Conservation (phyloP, 768 basidiomycete species). For the Amanita rubescens region DNA sequence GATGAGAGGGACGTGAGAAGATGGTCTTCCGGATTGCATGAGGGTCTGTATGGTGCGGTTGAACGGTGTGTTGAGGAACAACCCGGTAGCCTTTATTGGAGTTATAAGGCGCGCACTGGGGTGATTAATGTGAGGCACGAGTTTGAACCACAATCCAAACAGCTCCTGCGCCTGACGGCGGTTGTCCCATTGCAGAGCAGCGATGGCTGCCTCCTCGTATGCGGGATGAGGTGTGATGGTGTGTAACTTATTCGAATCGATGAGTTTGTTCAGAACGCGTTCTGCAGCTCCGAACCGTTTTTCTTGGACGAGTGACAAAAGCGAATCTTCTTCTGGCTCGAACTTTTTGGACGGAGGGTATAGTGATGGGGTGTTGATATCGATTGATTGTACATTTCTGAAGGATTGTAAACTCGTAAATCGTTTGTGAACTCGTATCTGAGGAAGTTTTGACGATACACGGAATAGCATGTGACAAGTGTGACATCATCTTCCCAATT, state of each 20-base stretch:
- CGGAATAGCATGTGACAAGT: too few species aligned
- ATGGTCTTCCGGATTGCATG: slow-evolving; percentile 13
- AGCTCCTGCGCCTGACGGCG: neutral
- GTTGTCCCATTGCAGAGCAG: slow-evolving; percentile 11
- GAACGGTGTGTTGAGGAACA: neutral
- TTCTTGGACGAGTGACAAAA: neutral
- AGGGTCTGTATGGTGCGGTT: slow-evolving; percentile 9
- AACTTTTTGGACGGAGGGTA: too few species aligned
- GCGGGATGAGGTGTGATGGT: slow-evolving; percentile 6
- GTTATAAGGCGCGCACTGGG: neutral
- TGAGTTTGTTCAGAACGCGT: neutral
- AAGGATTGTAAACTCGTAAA: too few species aligned
- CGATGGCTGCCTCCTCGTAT: slow-evolving; percentile 15
- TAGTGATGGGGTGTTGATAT: neutral
- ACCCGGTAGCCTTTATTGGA: neutral
- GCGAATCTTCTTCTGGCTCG: neutral
- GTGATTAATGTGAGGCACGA: slow-evolving; percentile 11
- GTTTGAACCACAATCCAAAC: slow-evolving; percentile 14
- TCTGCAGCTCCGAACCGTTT: slow-evolving; percentile 1
- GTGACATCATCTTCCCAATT: too few species aligned
- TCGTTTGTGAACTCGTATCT: too few species aligned
- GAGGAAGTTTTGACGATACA: too few species aligned
- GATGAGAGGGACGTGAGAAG: slow-evolving; percentile 9
- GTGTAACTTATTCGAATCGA: neutral
- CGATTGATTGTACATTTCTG: too few species aligned